Evolutionary conservation across 2,329 filamentous ascomycete genomes (phyloP), one percentile per base, ranked within the genome.

Genomic region (Nothophaeocryptopus gaeumannii): DNA sequence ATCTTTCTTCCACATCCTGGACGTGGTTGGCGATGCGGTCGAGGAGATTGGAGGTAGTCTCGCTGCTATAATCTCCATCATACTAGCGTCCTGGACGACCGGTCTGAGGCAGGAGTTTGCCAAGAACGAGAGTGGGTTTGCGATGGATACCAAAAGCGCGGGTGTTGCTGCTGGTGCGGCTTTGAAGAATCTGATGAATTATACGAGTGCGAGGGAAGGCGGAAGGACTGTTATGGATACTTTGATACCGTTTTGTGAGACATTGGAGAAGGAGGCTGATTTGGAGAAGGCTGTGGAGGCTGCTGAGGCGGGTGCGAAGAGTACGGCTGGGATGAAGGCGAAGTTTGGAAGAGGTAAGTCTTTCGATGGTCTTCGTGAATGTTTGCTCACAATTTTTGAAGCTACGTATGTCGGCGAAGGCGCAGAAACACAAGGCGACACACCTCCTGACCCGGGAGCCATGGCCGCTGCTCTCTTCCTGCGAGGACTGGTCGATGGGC

Each of bases 181-280:
- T 8, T 56, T 77, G 13, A 65, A 70, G 44, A 74, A 73, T 46
- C 50, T 77, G 38, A 71, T 72, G 55, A 67, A 56, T 12, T 70
- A 70, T 43, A 70, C 67, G 1, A 58, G 61, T 37, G 68, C 68
- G 12, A 60, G 65, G 35, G 56, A 61, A 34, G 68, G 67, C 11
- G 65, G 66, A 1, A 55, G 67, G 37, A 70, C 68, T 2, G 67
- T 70, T 29, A 70, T 70, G 67, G 67, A 70, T 45, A 56, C 65
- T 8, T 54, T 70, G 42, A 70, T 69, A 33, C 68, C 68, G n/a
- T 70, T 70, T 40, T 66, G 62, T 38, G 63, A 69, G 56, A 63
- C 58, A 2, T 48, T 70, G 10, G 58, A 66, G 35, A 53, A 60
- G 35, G 52, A 53, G 1, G 47, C 36, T 10, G 56, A 63, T 31